phyloP scores from a whole-genome alignment of 805 yeast genomes.

The Grigorovia jiainica region DNA sequence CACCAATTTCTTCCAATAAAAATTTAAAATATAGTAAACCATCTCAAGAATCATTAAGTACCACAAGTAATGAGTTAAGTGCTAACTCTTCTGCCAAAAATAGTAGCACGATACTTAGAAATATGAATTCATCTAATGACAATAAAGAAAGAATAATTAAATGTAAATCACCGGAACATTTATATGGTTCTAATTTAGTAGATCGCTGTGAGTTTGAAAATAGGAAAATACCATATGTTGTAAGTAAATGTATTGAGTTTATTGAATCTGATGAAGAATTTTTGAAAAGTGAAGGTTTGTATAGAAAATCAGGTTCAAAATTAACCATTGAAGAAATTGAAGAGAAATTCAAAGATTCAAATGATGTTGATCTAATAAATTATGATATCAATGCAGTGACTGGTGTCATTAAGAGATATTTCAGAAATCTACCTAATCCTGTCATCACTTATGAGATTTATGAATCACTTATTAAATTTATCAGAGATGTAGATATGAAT shows the following conservation, averaged over 20 bases:
- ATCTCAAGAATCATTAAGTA: background rate
- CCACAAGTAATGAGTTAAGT: too few species aligned
- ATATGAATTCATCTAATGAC: background rate
- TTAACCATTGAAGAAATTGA: conserved; percentile 34
- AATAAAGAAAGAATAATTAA: background rate
- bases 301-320: conserved; percentile 80
- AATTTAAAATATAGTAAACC: background rate
- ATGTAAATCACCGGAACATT: conserved; percentile 22
- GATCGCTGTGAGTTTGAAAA: conserved; percentile 13
- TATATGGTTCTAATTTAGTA: conserved; percentile 29
- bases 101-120: background rate
- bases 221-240: conserved; percentile 49
- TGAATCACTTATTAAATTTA: conserved; percentile 52
- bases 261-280: conserved; percentile 61
- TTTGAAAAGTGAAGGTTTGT: conserved; percentile 72
- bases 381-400: conserved; percentile 84
- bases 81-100: too few species aligned
- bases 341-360: conserved; percentile 9
- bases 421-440: conserved; percentile 80
- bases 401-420: conserved; percentile 75
- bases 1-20: conserved; percentile 4
- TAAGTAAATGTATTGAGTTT: conserved; percentile 61
- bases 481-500: conserved; percentile 26
- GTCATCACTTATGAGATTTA: conserved; percentile 65
- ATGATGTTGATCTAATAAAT: conserved; percentile 26